Evolutionary conservation across 2,329 filamentous ascomycete species (phyloP).

Genomic region (Penicillium sp.): DNA sequence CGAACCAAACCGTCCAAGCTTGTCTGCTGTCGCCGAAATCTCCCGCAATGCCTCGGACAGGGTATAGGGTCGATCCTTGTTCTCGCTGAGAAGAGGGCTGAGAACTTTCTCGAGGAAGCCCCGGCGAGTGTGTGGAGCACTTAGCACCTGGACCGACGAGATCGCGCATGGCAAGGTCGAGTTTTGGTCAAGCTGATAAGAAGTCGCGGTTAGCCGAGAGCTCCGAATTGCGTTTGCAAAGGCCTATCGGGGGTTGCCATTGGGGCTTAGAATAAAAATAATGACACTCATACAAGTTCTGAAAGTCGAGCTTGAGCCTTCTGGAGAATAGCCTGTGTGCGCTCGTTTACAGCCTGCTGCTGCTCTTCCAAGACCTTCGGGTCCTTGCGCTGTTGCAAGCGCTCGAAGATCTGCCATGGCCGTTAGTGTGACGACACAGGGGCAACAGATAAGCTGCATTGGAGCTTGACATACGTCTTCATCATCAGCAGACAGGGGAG

Average conservation of each 20-base stretch:
- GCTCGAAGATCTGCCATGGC: constrained; percentile 37
- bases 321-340: constrained; percentile 59
- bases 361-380: constrained; percentile 60
- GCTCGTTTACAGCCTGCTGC: constrained; percentile 61
- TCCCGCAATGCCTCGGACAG: constrained; percentile 76
- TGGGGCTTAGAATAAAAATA: background rate
- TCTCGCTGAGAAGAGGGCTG: constrained; percentile 71
- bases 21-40: constrained; percentile 69
- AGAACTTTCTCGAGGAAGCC: constrained; percentile 82
- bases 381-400: constrained; percentile 55
- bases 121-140: constrained; percentile 78
- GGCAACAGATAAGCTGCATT: background rate
- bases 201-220: constrained; percentile 19
- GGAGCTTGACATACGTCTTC: constrained; percentile 36
- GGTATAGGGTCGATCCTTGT: constrained; percentile 69
- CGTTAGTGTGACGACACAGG: constrained; percentile 10
- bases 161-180: constrained; percentile 85
- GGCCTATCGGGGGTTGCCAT: background rate
- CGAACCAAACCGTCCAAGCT: constrained; percentile 78
- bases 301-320: constrained; percentile 64
- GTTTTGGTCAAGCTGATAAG: constrained; percentile 71
- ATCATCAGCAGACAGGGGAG: constrained; percentile 44
- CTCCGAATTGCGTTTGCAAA: constrained; percentile 4
- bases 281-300: constrained; percentile 58
- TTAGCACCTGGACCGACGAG: constrained; percentile 79